These are phyloP conservation scores for Trichosanthes cucumerina DNA, from an alignment of 306 rosid genomes.

Conservation along the genomic window DNA sequence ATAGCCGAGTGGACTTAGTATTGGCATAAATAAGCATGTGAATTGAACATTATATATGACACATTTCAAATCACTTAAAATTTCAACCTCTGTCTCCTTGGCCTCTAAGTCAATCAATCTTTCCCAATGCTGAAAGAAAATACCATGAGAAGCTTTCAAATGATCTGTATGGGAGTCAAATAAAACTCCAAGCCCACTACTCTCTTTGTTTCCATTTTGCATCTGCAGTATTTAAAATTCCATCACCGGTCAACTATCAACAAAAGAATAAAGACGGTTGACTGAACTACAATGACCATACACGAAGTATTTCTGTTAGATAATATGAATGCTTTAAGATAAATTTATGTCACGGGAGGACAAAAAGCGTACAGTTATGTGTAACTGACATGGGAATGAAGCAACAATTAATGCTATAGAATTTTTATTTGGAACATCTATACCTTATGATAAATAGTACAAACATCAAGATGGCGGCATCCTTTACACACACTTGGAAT, in stretches of 20 bases:
- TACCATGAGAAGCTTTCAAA: slow-evolving; percentile 44
- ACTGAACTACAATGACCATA: background rate
- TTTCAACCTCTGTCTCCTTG: slow-evolving; percentile 58
- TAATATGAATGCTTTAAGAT: background rate
- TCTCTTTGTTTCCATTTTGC: slow-evolving; percentile 55
- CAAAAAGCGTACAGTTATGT: background rate
- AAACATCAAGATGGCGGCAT: slow-evolving; percentile 84
- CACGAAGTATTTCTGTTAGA: background rate
- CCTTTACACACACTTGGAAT: slow-evolving; percentile 63
- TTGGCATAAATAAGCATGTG: background rate
- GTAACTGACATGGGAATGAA: background rate
- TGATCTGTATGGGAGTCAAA: slow-evolving; percentile 56
- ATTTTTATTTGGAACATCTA: background rate
- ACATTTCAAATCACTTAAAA: slow-evolving; percentile 14
- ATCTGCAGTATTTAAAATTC: slow-evolving; percentile 35
- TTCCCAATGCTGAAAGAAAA: slow-evolving; percentile 76
- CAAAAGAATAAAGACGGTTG: background rate
- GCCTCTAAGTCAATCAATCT: slow-evolving; percentile 86
- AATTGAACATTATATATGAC: slow-evolving; percentile 4
- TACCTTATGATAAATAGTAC: slow-evolving; percentile 90
- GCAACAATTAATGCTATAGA: background rate
- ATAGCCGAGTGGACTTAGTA: background rate
- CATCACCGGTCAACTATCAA: background rate
- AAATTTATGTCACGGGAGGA: background rate
- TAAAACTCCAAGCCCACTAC: slow-evolving; percentile 63